A percentile compares a stretch with the other conserved stretches of the same genome.
Evolutionary conservation across 192 early-diverging fungal species (phyloP).

Genomic region (Spizellomyces sp.): DNA sequence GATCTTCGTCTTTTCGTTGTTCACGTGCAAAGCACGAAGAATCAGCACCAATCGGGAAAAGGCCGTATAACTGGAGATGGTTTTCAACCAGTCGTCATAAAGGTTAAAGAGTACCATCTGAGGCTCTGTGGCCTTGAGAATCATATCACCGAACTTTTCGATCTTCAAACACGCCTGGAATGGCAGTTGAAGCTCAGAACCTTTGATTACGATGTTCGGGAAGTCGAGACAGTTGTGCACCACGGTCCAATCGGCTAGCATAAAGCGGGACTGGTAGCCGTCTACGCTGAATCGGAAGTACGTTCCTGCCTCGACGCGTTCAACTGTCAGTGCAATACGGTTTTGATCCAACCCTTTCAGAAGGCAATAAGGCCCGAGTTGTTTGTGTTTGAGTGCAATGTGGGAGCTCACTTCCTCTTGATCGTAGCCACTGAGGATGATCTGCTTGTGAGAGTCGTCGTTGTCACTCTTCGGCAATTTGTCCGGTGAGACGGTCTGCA

Average conservation of each 20-base stretch:
- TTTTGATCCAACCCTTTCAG: no score
- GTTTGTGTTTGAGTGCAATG: no score
- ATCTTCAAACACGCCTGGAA: slow-evolving; percentile 98
- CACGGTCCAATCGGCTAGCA: not conserved
- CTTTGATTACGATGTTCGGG: slow-evolving; percentile 99
- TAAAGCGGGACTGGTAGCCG: not conserved
- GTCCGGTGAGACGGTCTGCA: not conserved
- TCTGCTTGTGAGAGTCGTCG: not conserved
- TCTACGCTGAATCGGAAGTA: slow-evolving; percentile 3
- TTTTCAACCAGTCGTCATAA: slow-evolving; percentile 97
- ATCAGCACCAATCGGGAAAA: slow-evolving; percentile 97
- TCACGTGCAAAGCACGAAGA: slow-evolving; percentile 94
- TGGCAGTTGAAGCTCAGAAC: slow-evolving; percentile 94
- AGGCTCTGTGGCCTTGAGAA: slow-evolving; percentile 96
- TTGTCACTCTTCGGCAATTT: not conserved
- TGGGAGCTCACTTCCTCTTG: no score
- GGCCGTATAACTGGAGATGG: slow-evolving; percentile 94
- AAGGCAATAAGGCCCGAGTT: no score
- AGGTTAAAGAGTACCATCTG: slow-evolving; percentile 82
- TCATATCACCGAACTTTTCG: slow-evolving; percentile 98
- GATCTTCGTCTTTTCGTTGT: slow-evolving; percentile 97
- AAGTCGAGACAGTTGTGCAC: slow-evolving; percentile 70
- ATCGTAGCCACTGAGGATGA: not conserved
- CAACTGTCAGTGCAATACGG: no score
- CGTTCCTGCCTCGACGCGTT: not conserved